phyloP scores from a whole-genome alignment of 208 protist species.

The Acanthamoeba royreba region DNA sequence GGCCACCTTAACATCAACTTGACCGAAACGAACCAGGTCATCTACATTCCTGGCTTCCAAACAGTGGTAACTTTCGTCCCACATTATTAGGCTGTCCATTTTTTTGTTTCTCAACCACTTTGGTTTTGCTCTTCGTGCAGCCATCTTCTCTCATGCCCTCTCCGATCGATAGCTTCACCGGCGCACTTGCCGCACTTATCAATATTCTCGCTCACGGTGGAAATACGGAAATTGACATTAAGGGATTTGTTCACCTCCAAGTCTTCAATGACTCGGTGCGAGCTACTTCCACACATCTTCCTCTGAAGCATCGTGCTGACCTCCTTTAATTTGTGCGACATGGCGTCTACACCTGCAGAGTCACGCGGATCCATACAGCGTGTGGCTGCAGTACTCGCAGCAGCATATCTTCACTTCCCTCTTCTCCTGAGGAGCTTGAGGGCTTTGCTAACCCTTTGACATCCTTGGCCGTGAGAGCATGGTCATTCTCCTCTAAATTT shows the following conservation, averaged over 20 bases:
- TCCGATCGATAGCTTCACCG: not conserved
- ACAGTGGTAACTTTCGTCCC: not conserved
- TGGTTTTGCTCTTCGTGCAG: no score
- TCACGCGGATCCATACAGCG: not conserved
- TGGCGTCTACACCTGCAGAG: no score
- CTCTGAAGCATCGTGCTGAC: not conserved
- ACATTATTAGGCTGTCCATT: no score
- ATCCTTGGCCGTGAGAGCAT: no score
- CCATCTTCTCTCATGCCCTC: not conserved
- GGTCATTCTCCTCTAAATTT: no score
- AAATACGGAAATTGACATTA: not conserved
- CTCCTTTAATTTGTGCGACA: not conserved
- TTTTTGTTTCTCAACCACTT: no score
- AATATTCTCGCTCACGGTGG: not conserved
- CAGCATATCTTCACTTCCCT: not conserved
- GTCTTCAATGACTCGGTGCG: not conserved
- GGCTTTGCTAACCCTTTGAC: not conserved
- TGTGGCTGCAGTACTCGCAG: not conserved
- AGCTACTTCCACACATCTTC: not conserved
- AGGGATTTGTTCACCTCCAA: not conserved
- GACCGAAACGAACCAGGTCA: not conserved
- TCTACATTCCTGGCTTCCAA: not conserved
- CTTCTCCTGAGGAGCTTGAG: not conserved
- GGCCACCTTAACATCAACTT: not conserved
- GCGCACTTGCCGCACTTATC: not conserved